Conservation (phyloP, 805 yeast genomes). For the Candida ponderosae region DNA sequence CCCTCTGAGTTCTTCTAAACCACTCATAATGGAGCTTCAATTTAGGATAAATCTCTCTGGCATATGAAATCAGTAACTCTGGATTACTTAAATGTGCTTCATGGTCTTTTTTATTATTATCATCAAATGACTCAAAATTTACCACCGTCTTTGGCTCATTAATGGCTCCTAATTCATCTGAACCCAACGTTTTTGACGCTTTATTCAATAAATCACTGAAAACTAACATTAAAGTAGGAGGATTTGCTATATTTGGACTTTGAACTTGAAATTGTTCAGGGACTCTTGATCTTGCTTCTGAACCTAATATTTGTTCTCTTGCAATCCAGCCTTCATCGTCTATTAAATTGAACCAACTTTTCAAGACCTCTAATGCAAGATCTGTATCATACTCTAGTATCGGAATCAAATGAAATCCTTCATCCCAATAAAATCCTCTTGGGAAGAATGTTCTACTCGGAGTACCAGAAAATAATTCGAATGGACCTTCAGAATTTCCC, state of each 20-base stretch:
- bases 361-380: conserved; percentile 66
- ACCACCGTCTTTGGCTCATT: conserved; percentile 24
- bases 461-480: conserved; percentile 69
- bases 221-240: conserved; percentile 83
- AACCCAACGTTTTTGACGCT: conserved; percentile 22
- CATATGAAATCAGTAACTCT: conserved; percentile 49
- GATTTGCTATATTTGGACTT: conserved; percentile 86
- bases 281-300: conserved; percentile 82
- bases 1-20: conserved; percentile 77
- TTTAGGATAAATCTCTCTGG: conserved; percentile 64
- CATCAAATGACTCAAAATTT: conserved; percentile 14
- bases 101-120: conserved; percentile 27
- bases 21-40: conserved; percentile 72
- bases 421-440: conserved; percentile 98
- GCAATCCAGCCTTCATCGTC: conserved; percentile 97
- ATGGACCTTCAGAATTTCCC: conserved; percentile 69
- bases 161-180: conserved; percentile 17
- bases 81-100: conserved; percentile 50
- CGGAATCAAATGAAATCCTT: conserved; percentile 89
- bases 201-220: conserved; percentile 49
- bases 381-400: conserved; percentile 78
- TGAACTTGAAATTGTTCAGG: conserved; percentile 81
- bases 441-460: conserved; percentile 95
- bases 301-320: conserved; percentile 88
- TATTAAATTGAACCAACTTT: conserved; percentile 81